phyloP scores from a whole-genome alignment of 345 rosid species.

The Citrus cavaleriei region DNA sequence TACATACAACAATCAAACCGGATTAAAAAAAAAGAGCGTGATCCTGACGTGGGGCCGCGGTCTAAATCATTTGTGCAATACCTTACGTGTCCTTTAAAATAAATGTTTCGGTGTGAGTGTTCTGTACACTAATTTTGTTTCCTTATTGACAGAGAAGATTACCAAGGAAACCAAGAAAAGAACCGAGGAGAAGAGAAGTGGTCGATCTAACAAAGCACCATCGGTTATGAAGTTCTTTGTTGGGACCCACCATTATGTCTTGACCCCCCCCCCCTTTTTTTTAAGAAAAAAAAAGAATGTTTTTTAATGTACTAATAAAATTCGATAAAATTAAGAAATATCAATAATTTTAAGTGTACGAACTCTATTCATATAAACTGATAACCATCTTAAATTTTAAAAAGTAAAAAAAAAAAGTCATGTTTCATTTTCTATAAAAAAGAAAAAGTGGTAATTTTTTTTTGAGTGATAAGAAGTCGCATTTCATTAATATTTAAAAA shows the following conservation, averaged over 20 bases:
- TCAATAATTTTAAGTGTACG: too few species aligned
- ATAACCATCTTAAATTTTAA: too few species aligned
- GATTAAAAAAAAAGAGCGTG: too few species aligned
- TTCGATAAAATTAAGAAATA: too few species aligned
- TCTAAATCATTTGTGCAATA: not conserved
- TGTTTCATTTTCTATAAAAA: not conserved
- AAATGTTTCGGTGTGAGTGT: not conserved
- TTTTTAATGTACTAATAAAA: too few species aligned
- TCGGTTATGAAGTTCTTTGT: not conserved
- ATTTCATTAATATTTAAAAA: too few species aligned
- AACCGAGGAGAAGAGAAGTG: not conserved
- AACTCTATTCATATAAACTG: too few species aligned
- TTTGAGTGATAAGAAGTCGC: too few species aligned
- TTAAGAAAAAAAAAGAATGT: too few species aligned
- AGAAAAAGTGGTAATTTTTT: too few species aligned
- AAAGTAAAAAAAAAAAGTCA: too few species aligned
- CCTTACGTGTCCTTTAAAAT: not conserved
- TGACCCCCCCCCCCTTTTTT: too few species aligned
- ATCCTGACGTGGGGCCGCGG: not conserved
- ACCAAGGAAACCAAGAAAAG: not conserved
- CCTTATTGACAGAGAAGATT: not conserved
- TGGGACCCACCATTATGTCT: slow-evolving; percentile 20
- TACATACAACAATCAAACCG: not conserved
- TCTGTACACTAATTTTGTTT: not conserved
- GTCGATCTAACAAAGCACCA: slow-evolving; percentile 5